Base-by-base conservation (phyloP, 768 basidiomycete genomes). In the Kwoniella europaea region DNA sequence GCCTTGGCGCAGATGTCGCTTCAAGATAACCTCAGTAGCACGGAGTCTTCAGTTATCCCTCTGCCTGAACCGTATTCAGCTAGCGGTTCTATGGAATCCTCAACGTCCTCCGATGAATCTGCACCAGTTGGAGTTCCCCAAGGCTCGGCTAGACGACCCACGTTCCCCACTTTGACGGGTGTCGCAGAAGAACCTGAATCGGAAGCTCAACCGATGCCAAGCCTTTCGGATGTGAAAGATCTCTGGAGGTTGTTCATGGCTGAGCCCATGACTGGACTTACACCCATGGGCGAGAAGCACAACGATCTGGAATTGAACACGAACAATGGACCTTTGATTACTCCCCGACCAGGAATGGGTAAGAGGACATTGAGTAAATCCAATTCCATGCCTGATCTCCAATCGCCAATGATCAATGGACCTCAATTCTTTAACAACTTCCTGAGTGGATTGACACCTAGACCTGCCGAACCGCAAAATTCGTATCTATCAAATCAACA, bases 171-270 rank as follows among this genome's bases (percentile, higher is more conserved):
- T 16, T 42, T 63, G 20, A 58, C 52, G 18, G 63, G 58, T 24
- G 63, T 70, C 10, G 29, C 22, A 10, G 68, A 70, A 29, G 68
- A 61, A 22, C 13, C 62, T 9, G 68, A 67, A n/a, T 10, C 54
- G 3, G 67, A 68, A 20, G 4, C 67, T 12, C 42, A 41, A 27
- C 56, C 52, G 6, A 69, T 76, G 58, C 77, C 80, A 5, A 80
- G 74, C 65, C 68, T 78, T 54, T 64, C 71, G 12, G 81, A 82
- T 66, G 75, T 79, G 53, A 80, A 82, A 65, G 81, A 82, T 71
- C 60, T 79, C 1, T 82, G 81, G 81, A 76, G 76, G 53, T 20
- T 76, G 65, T 82, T 79, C 69, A 80, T 81, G 78, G 59, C 76
- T 2, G 79, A 81, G 24, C 77, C 77, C 2, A 74, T 78, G 72